Evolutionary conservation across 1,139 yeast genomes (phyloP), one percentile per base, ranked within the genome.

Genomic region (Pichia sp.): DNA sequence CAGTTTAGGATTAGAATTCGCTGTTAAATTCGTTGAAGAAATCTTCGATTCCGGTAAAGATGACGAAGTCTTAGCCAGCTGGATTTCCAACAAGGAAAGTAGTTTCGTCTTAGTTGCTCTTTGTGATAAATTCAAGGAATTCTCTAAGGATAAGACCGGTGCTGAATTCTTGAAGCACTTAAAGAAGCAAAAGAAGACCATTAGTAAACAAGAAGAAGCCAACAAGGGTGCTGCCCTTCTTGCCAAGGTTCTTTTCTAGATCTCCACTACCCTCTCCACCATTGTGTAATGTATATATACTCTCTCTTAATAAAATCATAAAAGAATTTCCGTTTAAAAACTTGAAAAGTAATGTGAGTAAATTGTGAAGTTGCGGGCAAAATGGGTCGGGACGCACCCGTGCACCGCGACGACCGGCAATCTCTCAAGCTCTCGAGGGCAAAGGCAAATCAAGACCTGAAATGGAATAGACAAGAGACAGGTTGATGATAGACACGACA

Each of bases 211-310:
- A 40, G 73, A 69, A 33, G 83, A 76, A 50, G 76, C 76, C 38
- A 88, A 87, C 67, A 90, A 89, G 71, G 97, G 97, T 53, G 85
- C 88, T 42, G 83, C 82, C 59, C 72, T 90, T 54, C 73, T 90
- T 59, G 65, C 75, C 50, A 79, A 74, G 39, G 54, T 65, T 28
- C 37, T 59, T 8, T 40, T 44, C 30, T 50, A 46, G 20, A 30
- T 36, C 11, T 42, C 32, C 35, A 24, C 27, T 24, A 7, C 10
- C 7, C 9, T 24, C 9, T 24, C 27, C 10, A 24, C 27, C 27
- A 10, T 10, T 33, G 5, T 33, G 12, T 15, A 2, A 24, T 24
- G 10, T 24, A n/a, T n/a, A n/a, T n/a, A n/a, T n/a, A n/a, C n/a
- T n/a, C n/a, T n/a, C n/a, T n/a, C n/a, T n/a, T 24, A 24, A 33